These are phyloP conservation scores for Oenanthe javanica DNA, from an alignment of 140 eudicot genomes.

Conservation along the genomic window DNA sequence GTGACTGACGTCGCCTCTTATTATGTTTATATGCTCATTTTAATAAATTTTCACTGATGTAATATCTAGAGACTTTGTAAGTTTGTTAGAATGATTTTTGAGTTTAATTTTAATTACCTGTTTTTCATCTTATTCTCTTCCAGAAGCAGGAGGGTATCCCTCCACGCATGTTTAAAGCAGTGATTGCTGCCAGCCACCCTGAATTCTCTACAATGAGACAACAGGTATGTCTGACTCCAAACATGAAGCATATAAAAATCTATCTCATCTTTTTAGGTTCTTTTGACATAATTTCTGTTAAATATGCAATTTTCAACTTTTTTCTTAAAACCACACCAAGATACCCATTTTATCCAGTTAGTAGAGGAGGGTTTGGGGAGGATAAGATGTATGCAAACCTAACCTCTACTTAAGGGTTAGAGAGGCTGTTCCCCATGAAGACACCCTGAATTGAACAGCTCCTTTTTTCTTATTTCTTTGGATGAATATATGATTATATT, in stretches of 20 bases:
- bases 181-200: constrained; percentile 95
- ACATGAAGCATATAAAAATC: not conserved
- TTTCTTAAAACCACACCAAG: not conserved
- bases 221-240: constrained; percentile 41
- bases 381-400: not conserved
- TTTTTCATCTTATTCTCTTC: constrained; percentile 11
- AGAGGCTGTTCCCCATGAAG: not conserved
- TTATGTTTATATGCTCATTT: not conserved
- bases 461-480: not conserved
- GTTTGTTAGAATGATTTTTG: constrained; percentile 7
- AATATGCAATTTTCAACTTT: not conserved
- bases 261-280: not conserved
- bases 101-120: constrained; percentile 4
- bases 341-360: not conserved
- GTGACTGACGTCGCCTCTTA: not conserved
- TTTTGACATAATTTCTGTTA: not conserved
- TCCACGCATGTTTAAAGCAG: constrained; percentile 92
- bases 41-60: not conserved
- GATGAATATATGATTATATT: not conserved
- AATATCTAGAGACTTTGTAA: not conserved
- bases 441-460: not conserved
- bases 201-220: constrained; percentile 98
- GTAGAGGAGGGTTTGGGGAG: not conserved
- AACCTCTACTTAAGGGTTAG: not conserved
- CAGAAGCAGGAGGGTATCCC: constrained; percentile 94